Evolutionary conservation across 441 rosid species (phyloP).

Genomic region (Metrosideros polymorpha): DNA sequence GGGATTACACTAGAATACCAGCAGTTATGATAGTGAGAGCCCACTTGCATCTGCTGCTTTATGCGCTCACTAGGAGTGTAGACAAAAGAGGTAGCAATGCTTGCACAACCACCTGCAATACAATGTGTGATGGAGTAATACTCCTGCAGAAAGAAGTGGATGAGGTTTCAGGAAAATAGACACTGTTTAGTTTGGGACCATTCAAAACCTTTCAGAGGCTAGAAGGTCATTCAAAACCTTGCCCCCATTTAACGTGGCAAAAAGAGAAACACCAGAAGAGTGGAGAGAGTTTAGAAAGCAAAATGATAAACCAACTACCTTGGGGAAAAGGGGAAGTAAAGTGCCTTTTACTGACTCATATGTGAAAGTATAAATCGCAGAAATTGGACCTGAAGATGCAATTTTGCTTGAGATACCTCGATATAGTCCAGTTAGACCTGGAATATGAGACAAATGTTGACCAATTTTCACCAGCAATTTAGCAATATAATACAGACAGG

Average conservation of each 20-base stretch:
- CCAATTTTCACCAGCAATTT: conserved; percentile 1
- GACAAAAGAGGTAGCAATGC: conserved; percentile 82
- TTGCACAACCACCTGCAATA: conserved; percentile 91
- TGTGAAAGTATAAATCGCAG: conserved; percentile 78
- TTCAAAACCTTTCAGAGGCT: not conserved
- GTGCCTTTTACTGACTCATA: conserved; percentile 79
- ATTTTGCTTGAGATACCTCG: conserved; percentile 68
- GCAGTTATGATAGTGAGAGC: conserved; percentile 69
- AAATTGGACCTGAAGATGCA: conserved; percentile 86
- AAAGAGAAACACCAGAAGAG: not conserved
- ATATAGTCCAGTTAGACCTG: conserved; percentile 76
- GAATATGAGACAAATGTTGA: conserved; percentile 1
- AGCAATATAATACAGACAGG: not conserved
- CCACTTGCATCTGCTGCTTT: conserved; percentile 98
- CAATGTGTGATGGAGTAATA: conserved; percentile 70
- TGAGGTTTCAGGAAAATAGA: not conserved
- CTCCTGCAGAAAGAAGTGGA: conserved; percentile 36
- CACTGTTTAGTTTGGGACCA: not conserved
- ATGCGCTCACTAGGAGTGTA: conserved; percentile 87
- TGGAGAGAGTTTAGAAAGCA: not conserved
- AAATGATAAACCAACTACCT: conserved; percentile 30
- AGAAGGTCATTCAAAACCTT: not conserved
- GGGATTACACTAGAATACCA: conserved; percentile 34
- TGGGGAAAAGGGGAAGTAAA: conserved; percentile 66
- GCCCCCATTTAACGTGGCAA: not conserved